phyloP scores from a whole-genome alignment of 305 asterid genomes.

The Petunia hybrid region DNA sequence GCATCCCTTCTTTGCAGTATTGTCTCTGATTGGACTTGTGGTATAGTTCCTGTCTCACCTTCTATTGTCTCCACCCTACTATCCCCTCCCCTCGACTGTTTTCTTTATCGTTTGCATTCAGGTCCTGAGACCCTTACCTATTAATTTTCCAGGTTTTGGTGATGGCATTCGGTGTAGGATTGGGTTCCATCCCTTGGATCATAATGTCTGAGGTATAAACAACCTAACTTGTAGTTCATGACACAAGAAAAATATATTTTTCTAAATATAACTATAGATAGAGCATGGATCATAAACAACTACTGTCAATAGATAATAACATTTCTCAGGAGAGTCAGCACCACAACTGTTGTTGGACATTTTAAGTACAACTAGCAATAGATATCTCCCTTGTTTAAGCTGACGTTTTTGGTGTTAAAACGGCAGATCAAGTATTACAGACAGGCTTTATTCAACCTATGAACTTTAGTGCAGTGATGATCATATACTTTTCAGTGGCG shows the following conservation, averaged over 20 bases:
- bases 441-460: slow-evolving; percentile 10
- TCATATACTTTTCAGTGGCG: neutral
- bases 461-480: neutral
- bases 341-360: neutral
- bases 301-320: neutral
- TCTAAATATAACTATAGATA: slow-evolving; percentile 2
- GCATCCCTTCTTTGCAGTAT: slow-evolving; percentile 50
- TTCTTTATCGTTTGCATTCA: neutral
- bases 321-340: neutral
- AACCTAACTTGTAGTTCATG: neutral
- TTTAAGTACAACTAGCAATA: neutral
- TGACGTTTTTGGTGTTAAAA: neutral
- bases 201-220: slow-evolving; percentile 88
- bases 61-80: neutral
- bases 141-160: slow-evolving; percentile 63
- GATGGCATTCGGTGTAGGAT: slow-evolving; percentile 81
- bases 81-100: neutral
- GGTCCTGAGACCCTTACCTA: slow-evolving; percentile 19
- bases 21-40: slow-evolving; percentile 74
- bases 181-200: slow-evolving; percentile 89
- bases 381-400: neutral
- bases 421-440: neutral
- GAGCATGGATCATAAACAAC: neutral
- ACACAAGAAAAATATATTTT: neutral
- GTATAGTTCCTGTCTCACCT: slow-evolving; percentile 46